Conservation (phyloP, 345 rosid species). For the Sisymbrium altissimum region DNA sequence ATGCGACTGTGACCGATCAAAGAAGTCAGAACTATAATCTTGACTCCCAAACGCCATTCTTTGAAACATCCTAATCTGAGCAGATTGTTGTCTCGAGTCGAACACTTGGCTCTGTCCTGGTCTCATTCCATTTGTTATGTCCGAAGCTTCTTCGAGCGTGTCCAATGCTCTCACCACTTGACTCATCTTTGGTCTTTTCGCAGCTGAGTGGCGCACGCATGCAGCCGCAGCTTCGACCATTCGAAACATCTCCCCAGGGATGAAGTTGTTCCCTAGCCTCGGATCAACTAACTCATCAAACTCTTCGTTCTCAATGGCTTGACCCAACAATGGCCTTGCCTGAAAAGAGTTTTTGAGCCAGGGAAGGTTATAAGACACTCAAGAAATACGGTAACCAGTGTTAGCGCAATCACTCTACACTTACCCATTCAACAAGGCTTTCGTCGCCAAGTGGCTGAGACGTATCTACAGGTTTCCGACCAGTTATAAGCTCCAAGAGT, state of each 20-base stretch:
- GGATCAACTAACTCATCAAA: constrained; percentile 68
- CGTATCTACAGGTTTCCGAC: constrained; percentile 92
- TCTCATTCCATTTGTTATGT: constrained; percentile 86
- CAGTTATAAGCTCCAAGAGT: constrained; percentile 91
- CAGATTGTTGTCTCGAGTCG: constrained; percentile 80
- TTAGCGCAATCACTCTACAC: background rate
- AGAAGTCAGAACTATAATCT: constrained; percentile 73
- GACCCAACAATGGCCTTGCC: constrained; percentile 83
- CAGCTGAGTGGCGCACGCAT: constrained; percentile 86
- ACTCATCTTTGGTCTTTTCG: constrained; percentile 90
- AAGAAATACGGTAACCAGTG: background rate
- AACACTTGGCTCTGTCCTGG: constrained; percentile 88
- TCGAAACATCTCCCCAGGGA: constrained; percentile 71
- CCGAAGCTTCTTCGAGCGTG: constrained; percentile 58
- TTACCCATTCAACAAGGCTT: constrained; percentile 98
- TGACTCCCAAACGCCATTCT: constrained; percentile 95
- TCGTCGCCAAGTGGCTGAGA: constrained; percentile 95
- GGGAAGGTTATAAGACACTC: background rate
- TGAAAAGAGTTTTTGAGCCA: constrained; percentile 28
- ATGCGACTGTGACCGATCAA: constrained; percentile 53
- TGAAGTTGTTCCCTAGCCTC: constrained; percentile 58
- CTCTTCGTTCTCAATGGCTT: constrained; percentile 73
- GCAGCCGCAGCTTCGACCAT: constrained; percentile 99
- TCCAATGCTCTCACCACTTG: constrained; percentile 96
- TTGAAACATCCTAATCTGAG: constrained; percentile 89